Percentiles rank a stretch among this genome's conserved stretches.
phyloP scores from a whole-genome alignment of 2,329 filamentous ascomycete genomes.

The Hypoxylon rubiginosum region DNA sequence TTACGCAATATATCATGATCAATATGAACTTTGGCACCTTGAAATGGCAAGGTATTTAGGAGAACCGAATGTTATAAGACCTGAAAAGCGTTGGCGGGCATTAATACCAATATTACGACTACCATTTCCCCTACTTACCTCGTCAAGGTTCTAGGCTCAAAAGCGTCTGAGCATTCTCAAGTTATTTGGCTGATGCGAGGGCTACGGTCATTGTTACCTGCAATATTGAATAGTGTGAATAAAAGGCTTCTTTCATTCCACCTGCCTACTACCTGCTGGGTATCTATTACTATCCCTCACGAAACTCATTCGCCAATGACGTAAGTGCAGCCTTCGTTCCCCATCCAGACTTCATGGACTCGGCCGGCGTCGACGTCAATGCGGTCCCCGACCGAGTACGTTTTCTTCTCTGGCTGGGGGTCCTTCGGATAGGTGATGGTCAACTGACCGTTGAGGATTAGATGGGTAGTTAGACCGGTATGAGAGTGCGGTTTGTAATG shows the following conservation, averaged over 20 bases:
- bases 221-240: background rate
- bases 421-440: constrained; percentile 77
- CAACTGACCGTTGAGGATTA: constrained; percentile 74
- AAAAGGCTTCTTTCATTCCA: background rate
- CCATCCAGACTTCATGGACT: constrained; percentile 79
- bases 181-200: background rate
- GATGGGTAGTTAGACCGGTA: constrained; percentile 74
- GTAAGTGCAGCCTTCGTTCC: constrained; percentile 75
- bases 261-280: background rate
- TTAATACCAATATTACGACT: background rate
- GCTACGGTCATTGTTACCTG: background rate
- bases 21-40: background rate
- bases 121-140: background rate
- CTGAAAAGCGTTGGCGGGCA: no score
- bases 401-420: constrained; percentile 65
- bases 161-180: background rate
- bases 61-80: background rate
- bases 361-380: constrained; percentile 75
- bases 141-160: background rate
- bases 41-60: background rate
- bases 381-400: constrained; percentile 70
- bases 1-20: background rate
- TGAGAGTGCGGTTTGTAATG: constrained; percentile 79
- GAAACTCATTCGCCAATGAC: constrained; percentile 69
- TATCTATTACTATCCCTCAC: background rate